Evolutionary conservation across 2,329 filamentous ascomycete genomes (phyloP).

Genomic region (Trichoderma citrinoviride): DNA sequence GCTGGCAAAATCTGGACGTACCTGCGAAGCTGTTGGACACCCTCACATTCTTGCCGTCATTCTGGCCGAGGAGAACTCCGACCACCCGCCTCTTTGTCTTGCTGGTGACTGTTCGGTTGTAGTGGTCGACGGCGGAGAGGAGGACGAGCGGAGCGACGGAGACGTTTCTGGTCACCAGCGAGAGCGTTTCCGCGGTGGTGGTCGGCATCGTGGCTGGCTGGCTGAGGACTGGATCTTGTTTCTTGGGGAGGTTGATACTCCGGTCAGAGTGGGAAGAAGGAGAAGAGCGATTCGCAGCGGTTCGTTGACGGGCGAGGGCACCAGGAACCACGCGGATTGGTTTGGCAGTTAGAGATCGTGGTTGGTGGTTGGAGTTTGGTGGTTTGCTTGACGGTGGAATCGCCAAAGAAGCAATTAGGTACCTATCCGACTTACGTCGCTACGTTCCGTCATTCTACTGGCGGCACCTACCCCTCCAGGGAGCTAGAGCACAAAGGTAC

Average conservation of each 20-base stretch:
- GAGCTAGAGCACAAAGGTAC: not conserved
- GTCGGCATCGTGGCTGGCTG: slow-evolving; percentile 71
- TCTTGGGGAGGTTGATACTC: not conserved
- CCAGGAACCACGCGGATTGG: not conserved
- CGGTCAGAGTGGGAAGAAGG: not conserved
- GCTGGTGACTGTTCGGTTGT: slow-evolving; percentile 86
- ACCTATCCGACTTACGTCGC: slow-evolving; percentile 18
- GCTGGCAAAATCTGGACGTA: slow-evolving; percentile 40
- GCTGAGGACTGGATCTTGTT: not conserved
- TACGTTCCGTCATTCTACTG: slow-evolving; percentile 8
- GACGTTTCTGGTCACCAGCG: slow-evolving; percentile 89
- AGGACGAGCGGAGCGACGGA: slow-evolving; percentile 97
- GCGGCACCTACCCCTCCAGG: slow-evolving; percentile 13
- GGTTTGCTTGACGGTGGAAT: slow-evolving; percentile 2
- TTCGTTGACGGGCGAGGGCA: not conserved
- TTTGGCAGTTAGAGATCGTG: not conserved
- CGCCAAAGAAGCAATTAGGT: slow-evolving; percentile 16
- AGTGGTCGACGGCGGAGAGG: slow-evolving; percentile 97
- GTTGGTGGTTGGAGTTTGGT: not conserved
- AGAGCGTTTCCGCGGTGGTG: slow-evolving; percentile 94
- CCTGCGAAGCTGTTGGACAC: slow-evolving; percentile 99
- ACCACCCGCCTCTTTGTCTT: slow-evolving; percentile 85
- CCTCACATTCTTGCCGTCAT: slow-evolving; percentile 91
- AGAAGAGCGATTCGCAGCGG: not conserved
- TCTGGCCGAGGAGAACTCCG: slow-evolving; percentile 90